Evolutionary conservation across 148 eudicot genomes (phyloP).

Genomic region (Rhododendron ovatum): DNA sequence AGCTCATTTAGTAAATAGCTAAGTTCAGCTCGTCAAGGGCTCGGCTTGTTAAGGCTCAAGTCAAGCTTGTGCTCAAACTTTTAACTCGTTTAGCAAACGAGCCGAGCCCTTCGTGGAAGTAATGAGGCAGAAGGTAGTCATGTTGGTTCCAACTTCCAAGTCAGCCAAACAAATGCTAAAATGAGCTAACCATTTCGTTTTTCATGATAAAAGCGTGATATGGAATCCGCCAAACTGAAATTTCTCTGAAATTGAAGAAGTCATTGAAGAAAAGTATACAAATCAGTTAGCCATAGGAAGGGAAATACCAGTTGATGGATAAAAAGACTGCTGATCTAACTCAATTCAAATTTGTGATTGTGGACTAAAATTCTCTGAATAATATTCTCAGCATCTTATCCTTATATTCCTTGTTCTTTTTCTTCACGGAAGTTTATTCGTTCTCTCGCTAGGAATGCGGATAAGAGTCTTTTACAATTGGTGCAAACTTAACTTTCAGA

Average conservation of each 20-base stretch:
- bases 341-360: background rate
- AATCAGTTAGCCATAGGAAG: background rate
- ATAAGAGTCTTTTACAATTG: background rate
- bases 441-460: background rate
- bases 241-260: background rate
- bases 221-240: background rate
- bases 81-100: too few species aligned
- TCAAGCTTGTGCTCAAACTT: too few species aligned
- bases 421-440: background rate
- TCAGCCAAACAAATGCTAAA: background rate
- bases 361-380: background rate
- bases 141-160: background rate
- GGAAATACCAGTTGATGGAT: background rate
- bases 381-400: background rate
- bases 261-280: background rate
- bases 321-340: background rate
- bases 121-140: too few species aligned
- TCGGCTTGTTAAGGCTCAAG: too few species aligned
- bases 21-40: too few species aligned
- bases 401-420: background rate
- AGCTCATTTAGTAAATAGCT: too few species aligned
- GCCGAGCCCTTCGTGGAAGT: too few species aligned
- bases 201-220: background rate
- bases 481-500: too few species aligned
- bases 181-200: background rate